A percentile compares a stretch with the other conserved stretches of the same genome.
phyloP scores from a whole-genome alignment of 352 stramenopile genomes.

The Phytophthora pisi region DNA sequence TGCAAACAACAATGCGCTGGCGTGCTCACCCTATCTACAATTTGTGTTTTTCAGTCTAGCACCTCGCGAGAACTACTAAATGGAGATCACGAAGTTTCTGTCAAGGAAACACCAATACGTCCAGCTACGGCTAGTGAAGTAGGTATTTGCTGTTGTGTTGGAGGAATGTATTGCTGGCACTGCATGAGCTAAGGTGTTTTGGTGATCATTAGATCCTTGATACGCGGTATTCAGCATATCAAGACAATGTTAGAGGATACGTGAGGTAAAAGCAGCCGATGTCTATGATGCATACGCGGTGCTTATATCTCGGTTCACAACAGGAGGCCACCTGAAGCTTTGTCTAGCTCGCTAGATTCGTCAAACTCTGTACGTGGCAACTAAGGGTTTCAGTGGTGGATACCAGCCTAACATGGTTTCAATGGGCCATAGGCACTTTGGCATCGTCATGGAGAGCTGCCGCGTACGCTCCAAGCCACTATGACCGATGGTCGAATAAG shows the following conservation, averaged over 20 bases:
- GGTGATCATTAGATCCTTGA: constrained; percentile 32
- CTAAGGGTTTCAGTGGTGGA: background rate
- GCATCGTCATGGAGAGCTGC: constrained; percentile 34
- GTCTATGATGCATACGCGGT: background rate
- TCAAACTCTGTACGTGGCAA: constrained; percentile 20
- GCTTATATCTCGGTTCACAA: background rate
- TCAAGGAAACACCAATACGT: constrained; percentile 21
- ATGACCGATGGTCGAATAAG: constrained; percentile 11
- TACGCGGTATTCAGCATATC: constrained; percentile 28
- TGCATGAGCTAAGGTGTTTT: background rate
- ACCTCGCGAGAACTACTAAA: constrained; percentile 21
- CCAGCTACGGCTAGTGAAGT: constrained; percentile 41
- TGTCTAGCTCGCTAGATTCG: constrained; percentile 28
- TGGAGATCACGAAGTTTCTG: constrained; percentile 15
- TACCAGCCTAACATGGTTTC: background rate
- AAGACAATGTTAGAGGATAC: constrained; percentile 46
- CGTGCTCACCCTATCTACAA: background rate
- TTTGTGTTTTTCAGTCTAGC: constrained; percentile 9
- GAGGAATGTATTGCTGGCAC: background rate
- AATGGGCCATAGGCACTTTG: constrained; percentile 24
- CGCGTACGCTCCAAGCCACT: constrained; percentile 14
- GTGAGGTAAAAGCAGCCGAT: constrained; percentile 44
- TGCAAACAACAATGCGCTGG: background rate
- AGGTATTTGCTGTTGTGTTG: constrained; percentile 3
- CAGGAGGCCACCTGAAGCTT: constrained; percentile 25